Evolutionary conservation across 805 yeast species (phyloP).

Genomic region (Wilhelminamyces savonicus): DNA sequence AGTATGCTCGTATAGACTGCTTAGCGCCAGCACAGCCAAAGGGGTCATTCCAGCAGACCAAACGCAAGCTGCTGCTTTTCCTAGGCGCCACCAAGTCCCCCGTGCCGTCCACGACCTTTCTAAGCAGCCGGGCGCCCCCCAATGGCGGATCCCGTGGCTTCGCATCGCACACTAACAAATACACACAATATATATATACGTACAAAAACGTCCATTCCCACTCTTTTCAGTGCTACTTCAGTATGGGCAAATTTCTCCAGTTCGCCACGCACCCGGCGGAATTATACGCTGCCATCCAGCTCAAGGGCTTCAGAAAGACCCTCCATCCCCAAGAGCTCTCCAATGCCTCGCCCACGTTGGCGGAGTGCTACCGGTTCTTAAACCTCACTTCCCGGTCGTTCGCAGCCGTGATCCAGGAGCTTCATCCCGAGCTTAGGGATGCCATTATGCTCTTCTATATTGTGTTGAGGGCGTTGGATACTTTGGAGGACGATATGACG

Average conservation of each 20-base stretch:
- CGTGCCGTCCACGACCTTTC: too few species aligned
- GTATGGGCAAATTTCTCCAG: constrained; percentile 57
- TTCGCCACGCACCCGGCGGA: constrained; percentile 67
- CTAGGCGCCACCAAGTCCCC: too few species aligned
- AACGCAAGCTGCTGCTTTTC: too few species aligned
- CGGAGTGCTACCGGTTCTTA: constrained; percentile 63
- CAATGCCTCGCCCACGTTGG: constrained; percentile 23
- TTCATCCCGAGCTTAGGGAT: constrained; percentile 82
- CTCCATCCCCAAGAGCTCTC: constrained; percentile 42
- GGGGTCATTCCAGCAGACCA: too few species aligned
- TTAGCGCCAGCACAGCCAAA: too few species aligned
- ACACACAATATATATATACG: too few species aligned
- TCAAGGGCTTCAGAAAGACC: constrained; percentile 47
- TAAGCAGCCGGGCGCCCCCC: too few species aligned
- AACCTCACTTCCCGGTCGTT: constrained; percentile 80
- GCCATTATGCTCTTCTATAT: constrained; percentile 81
- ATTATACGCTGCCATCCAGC: constrained; percentile 59
- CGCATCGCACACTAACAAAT: too few species aligned
- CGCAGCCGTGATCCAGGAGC: constrained; percentile 86
- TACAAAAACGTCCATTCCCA: too few species aligned
- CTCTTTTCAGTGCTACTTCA: constrained; percentile 1
- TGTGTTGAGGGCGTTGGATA: constrained; percentile 84
- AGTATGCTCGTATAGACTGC: too few species aligned
- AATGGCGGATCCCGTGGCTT: too few species aligned
- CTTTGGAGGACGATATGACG: constrained; percentile 95